Base-by-base conservation (phyloP, 768 basidiomycete species). In the Daedaleopsis sinensis region DNA sequence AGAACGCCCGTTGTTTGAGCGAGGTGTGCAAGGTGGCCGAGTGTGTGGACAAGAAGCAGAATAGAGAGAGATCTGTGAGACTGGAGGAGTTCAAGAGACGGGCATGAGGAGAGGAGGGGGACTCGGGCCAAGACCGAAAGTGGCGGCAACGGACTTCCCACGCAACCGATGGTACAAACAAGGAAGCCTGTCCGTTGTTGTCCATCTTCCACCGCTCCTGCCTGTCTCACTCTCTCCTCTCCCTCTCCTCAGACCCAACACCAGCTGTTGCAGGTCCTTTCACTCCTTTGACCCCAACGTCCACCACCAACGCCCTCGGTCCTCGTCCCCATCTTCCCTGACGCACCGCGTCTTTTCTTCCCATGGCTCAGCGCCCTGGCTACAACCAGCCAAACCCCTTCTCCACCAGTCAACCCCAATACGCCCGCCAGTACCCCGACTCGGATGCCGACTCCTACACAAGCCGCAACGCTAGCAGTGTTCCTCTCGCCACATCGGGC, bases 361-460 rank as follows among this genome's bases (percentile, higher is more conserved):
- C 66, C 64, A 76, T 77, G 76, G 74, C 74, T 53, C 70, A 67
- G 42, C 72, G 71, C 63, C 73, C 71, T 60, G 73, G 72, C 62
- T 72, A 70, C 66, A 65, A 71, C 66, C 71, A 72, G 63, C 69
- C 67, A 53, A 74, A 75, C 62, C 73, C 74, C n/a, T 72, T 71
- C 64, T 58, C 67, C 53, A 68, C 67, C 53, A 68, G 68, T 57
- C 64, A 58, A 27, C 63, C 67, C 38, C 71, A 69, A 50, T 73
- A 71, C 59, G 62, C 66, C 36, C 72, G 70, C 56, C 68, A 71
- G 52, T 73, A 74, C 63, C 68, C 70, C 44, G 70, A 69, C 53
- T 71, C 71, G 19, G 66, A 70, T 50, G 68, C 67, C 37, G 68
- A 70, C 55, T 55, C 62, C 47, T 68, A 71, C 62, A 48, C 56